These are phyloP conservation scores for Pulveroboletus ravenelii DNA, from an alignment of 768 basidiomycete genomes.

Conservation along the genomic window DNA sequence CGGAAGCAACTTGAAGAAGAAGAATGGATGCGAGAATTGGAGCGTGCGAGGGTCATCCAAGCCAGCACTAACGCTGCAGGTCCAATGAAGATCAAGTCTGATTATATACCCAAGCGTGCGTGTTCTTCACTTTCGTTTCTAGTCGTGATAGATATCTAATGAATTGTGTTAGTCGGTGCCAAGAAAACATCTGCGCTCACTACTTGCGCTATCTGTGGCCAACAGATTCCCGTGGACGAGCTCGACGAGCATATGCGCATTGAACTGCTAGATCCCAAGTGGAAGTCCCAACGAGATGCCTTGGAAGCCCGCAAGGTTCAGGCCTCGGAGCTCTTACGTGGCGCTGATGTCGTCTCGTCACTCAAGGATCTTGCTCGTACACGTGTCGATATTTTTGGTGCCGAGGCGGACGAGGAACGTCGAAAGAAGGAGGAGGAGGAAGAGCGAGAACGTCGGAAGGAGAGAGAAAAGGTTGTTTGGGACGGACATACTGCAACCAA, in stretches of 20 bases:
- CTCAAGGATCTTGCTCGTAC: conserved; percentile 89
- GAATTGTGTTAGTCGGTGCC: conserved; percentile 50
- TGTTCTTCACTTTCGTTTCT: conserved; percentile 12
- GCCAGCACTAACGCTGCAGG: conserved; percentile 71
- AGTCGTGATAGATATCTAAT: conserved; percentile 5
- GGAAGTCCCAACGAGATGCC: conserved; percentile 92
- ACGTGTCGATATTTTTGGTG: conserved; percentile 97
- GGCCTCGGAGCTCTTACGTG: conserved; percentile 80
- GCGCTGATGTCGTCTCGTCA: conserved; percentile 91
- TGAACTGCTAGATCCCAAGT: conserved; percentile 93
- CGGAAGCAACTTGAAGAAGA: conserved; percentile 64
- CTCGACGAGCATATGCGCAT: conserved; percentile 98
- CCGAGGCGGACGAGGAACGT: conserved; percentile 87
- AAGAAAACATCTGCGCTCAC: conserved; percentile 65
- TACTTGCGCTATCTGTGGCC: conserved; percentile 91
- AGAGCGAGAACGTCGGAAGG: conserved; percentile 73
- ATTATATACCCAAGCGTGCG: conserved; percentile 92
- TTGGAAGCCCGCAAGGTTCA: conserved; percentile 88
- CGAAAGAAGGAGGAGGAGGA: conserved; percentile 85
- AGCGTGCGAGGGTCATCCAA: conserved; percentile 76
- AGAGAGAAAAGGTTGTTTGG: conserved; percentile 96
- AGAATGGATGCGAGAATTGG: conserved; percentile 64
- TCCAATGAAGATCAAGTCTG: conserved; percentile 92
- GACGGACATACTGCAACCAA: conserved; percentile 97
- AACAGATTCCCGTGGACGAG: conserved; percentile 94